Base-by-base conservation (phyloP, 306 rosid species). In the Potentilla sterilis region DNA sequence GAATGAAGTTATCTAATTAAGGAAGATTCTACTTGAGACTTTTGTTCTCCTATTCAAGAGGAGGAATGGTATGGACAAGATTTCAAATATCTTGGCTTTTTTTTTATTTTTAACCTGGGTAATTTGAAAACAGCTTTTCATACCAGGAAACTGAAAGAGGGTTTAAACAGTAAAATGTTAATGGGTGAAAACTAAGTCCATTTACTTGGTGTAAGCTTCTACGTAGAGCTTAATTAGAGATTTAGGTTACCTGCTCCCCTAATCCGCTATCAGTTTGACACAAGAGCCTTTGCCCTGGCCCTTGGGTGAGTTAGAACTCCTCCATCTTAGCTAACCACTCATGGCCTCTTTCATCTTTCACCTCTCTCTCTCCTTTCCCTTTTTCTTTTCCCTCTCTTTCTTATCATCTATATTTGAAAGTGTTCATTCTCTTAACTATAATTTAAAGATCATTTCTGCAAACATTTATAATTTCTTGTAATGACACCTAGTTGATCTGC, bases 181-280 rank as follows among this genome's bases (percentile, higher is more conserved):
- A 2, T 54, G 37, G 66, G 40, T 61, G 34, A 58, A 22, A 58
- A 22, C 9, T 57, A 54, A 0, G 32, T 21, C 28, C 61, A n/a
- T 11, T 55, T 55, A 55, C 12, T 24, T 24, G 24, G 35, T 24
- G 10, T 61, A 12, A 13, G 13, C 14, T 8, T 52, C 11, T n/a
- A 55, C 51, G 38, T 37, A 54, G 10, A 22, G 18, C 35, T 43
- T 65, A 9, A 63, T 42, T 81, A 61, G 41, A 61, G 64, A 28
- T 49, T 72, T 63, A 55, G 64, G 66, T 72, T 32, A 73, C 78
- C 79, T 73, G 79, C 83, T 85, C 80, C 75, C 67, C 83, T 58
- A 73, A 12, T 57, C 5, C 3, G 34, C 48, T 46, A 24, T 70
- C 62, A 28, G 13, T 55, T 12, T 54, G 43, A 34, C 34, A 40